These are phyloP conservation scores for Lipomyces anomalus DNA, from an alignment of 805 yeast species.

Conservation along the genomic window DNA sequence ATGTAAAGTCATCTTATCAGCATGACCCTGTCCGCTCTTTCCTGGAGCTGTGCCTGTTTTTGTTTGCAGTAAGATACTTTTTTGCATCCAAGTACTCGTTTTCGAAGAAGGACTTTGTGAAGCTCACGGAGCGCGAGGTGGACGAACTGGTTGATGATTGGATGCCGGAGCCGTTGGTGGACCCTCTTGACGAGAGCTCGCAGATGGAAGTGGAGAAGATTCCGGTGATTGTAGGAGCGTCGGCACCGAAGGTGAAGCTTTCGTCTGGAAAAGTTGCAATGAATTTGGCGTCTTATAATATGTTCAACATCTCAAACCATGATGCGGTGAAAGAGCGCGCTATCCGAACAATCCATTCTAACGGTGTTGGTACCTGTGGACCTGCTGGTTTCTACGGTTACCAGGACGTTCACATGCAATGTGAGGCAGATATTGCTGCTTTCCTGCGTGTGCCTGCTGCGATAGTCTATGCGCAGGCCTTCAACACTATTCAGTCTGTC, in stretches of 20 bases:
- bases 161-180: conserved; percentile 82
- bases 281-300: conserved; percentile 49
- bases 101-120: conserved; percentile 64
- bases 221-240: conserved; percentile 54
- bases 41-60: conserved; percentile 66
- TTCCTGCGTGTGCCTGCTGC: conserved; percentile 74
- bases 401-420: conserved; percentile 68
- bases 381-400: conserved; percentile 97
- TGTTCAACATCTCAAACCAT: conserved; percentile 54
- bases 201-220: conserved; percentile 56
- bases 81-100: conserved; percentile 68
- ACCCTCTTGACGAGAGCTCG: conserved; percentile 44
- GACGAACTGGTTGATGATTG: conserved; percentile 84
- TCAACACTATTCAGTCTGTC: conserved; percentile 78
- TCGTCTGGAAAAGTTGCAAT: conserved; percentile 19
- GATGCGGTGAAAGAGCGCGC: conserved; percentile 48
- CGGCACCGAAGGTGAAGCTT: conserved; percentile 20
- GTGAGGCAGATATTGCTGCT: conserved; percentile 67
- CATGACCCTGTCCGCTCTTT: conserved; percentile 89
- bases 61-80: conserved; percentile 84
- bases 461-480: conserved; percentile 89
- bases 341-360: conserved; percentile 50
- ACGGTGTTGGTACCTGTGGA: conserved; percentile 98
- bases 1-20: conserved; percentile 79
- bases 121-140: conserved; percentile 49